Percentiles rank a stretch among this genome's conserved stretches.
Conservation (phyloP, 2,329 filamentous ascomycete genomes). For the Pleochaeta shiraiana region DNA sequence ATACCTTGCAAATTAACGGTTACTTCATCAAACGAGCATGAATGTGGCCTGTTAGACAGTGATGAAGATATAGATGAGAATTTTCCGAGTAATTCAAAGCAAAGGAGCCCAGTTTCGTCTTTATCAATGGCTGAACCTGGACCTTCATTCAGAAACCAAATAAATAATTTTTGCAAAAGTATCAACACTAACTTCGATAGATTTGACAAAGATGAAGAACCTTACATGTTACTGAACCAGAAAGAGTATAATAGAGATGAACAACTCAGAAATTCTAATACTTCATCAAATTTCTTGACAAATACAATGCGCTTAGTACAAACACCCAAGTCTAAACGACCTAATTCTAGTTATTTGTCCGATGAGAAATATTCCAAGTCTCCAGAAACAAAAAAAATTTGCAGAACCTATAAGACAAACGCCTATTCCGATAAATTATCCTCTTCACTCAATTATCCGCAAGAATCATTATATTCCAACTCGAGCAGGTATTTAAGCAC, state of each 20-base stretch:
- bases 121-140: no score
- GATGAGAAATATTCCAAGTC: not conserved
- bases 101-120: no score
- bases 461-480: constrained; percentile 7
- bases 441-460: not conserved
- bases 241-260: no score
- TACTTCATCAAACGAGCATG: no score
- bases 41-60: no score
- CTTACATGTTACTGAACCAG: no score
- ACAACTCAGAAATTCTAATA: no score
- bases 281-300: not conserved
- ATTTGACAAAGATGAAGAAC: no score
- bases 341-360: not conserved
- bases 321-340: constrained; percentile 2
- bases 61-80: no score
- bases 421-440: not conserved
- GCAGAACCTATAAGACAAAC: not conserved
- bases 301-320: not conserved
- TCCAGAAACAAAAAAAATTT: not conserved
- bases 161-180: not conserved
- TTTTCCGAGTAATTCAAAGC: not conserved
- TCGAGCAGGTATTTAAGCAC: constrained; percentile 11
- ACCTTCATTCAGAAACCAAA: not conserved
- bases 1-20: no score
- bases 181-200: not conserved